Evolutionary conservation across 2,329 filamentous ascomycete genomes (phyloP), one percentile per base, ranked within the genome.

Genomic region (Malbranchea cinnamomea): DNA sequence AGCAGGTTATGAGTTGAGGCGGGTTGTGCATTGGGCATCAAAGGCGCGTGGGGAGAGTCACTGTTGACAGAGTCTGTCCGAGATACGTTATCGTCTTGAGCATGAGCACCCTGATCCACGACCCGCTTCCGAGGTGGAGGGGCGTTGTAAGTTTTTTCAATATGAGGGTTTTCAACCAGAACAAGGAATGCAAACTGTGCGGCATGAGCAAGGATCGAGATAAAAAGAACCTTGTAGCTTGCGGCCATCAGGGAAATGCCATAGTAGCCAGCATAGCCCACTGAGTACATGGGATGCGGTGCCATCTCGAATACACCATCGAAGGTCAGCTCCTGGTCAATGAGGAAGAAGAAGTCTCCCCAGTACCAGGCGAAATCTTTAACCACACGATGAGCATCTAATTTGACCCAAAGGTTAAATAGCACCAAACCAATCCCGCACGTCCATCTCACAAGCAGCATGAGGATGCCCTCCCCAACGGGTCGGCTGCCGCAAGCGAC

Each of bases 301-400:
- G 89, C 89, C 77, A 98, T 91, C 60, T 98, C 89, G 52, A 95
- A 98, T 39, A 98, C 89, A 33, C 89, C 89, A 50, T 98, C 89
- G 54, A 98, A 98, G 28, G 85, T 95, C 52, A 98, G 66, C 50
- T 93, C 83, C 59, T 95, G 85, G 57, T 98, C 89, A 53, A 98
- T 82, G 48, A 98, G 75, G 58, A 84, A 98, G 66, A 95, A 98
- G 60, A 95, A 95, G 57, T 98, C 89, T 37, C 89, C 89, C 89
- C 89, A 98, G 59, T 95, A 98, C 89, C 89, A 98, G 16, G 89
- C 89, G 60, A 85, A 98, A 57, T 98, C 89, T 57, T 95, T 95
- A 50, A 98, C 89, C 28, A 98, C 89, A 37, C 89, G 72, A 56
- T 98, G 89, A 12, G 89, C 89, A 56, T 98, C 89, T 38, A 98